These are phyloP conservation scores for Fusarium phyllophilum DNA, from an alignment of 2,329 filamentous ascomycete species.

Conservation along the genomic window DNA sequence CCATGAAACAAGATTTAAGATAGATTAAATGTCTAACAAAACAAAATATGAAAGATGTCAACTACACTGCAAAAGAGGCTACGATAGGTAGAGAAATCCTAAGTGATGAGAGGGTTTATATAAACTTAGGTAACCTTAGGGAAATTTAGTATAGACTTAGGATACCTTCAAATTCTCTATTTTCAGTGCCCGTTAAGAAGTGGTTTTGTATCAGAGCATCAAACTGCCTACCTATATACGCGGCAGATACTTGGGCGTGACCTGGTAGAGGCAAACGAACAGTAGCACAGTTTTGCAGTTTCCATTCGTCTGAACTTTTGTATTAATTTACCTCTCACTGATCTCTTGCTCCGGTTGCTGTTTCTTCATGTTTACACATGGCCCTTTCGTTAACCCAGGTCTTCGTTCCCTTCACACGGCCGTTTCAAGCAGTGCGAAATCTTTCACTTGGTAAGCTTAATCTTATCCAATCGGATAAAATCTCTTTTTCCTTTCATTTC, in stretches of 20 bases:
- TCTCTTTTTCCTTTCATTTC: not conserved
- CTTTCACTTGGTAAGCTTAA: fast-evolving
- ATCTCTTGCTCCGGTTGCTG: not conserved
- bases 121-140: not conserved
- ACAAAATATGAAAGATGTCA: not conserved
- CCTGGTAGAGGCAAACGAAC: not conserved
- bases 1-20: not conserved
- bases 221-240: not conserved
- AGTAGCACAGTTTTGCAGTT: not conserved
- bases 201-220: not conserved
- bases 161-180: not conserved
- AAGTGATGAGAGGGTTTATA: not conserved
- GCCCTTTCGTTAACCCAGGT: no score
- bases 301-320: not conserved
- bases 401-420: not conserved
- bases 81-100: not conserved
- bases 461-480: not conserved
- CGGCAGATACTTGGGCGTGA: not conserved
- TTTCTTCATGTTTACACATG: not conserved
- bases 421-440: not conserved
- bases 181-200: not conserved
- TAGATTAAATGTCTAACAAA: not conserved
- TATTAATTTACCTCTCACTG: not conserved
- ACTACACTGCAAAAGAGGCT: not conserved
- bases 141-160: not conserved